Conservation (phyloP, 371 early-diverging fungal species). For the Mucor velutinosus region DNA sequence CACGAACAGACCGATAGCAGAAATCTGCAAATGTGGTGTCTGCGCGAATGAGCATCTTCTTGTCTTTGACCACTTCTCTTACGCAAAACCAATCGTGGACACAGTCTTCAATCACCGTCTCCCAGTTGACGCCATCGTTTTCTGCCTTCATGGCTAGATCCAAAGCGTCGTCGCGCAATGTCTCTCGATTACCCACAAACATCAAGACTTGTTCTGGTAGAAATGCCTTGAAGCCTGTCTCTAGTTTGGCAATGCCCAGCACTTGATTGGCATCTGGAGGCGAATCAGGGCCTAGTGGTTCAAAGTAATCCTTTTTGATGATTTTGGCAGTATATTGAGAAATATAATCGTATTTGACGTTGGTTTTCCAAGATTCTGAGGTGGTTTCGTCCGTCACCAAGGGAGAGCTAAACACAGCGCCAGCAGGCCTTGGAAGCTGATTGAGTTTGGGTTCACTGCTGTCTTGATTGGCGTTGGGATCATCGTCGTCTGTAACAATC, state of each 20-base stretch:
- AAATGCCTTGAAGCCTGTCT: conserved; percentile 42
- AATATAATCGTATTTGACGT: conserved; percentile 44
- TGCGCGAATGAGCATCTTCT: conserved; percentile 31
- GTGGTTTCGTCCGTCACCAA: conserved; percentile 46
- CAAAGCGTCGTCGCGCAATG: conserved; percentile 43
- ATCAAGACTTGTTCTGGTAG: conserved; percentile 33
- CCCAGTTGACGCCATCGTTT: conserved; percentile 36
- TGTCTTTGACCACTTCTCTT: conserved; percentile 47
- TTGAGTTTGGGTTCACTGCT: conserved; percentile 13
- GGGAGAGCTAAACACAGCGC: conserved; percentile 41
- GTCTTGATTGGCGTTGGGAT: not conserved
- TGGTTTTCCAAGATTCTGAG: conserved; percentile 41
- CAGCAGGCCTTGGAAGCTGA: conserved; percentile 45
- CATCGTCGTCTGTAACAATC: conserved; percentile 37
- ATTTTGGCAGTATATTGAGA: conserved; percentile 42
- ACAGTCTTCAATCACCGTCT: conserved; percentile 40
- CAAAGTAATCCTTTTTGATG: conserved; percentile 47
- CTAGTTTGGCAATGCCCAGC: conserved; percentile 39
- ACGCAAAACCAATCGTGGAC: conserved; percentile 55
- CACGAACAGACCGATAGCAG: conserved; percentile 32
- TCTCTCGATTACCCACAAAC: conserved; percentile 44
- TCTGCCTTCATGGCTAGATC: conserved; percentile 42
- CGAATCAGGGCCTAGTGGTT: conserved; percentile 26
- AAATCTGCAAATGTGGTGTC: conserved; percentile 40
- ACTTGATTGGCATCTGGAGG: conserved; percentile 31